Evolutionary conservation across 805 yeast species (phyloP).

Genomic region (Kregervanrija delftensis): DNA sequence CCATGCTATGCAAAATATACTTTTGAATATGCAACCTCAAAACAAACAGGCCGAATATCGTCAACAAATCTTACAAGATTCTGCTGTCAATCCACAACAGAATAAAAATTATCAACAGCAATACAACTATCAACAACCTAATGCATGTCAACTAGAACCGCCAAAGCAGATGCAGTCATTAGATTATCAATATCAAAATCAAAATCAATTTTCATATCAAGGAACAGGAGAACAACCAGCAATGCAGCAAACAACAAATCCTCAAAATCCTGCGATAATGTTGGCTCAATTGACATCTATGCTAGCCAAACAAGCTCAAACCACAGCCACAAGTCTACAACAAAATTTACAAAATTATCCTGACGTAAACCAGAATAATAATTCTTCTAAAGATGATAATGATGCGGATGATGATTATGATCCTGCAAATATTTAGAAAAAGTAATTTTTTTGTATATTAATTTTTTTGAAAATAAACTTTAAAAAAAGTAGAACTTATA

Average conservation of each 20-base stretch:
- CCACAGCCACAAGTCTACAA: background rate
- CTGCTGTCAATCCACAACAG: too few species aligned
- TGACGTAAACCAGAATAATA: background rate
- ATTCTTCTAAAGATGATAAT: background rate
- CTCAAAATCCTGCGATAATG: constrained; percentile 6
- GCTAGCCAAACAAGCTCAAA: constrained; percentile 2
- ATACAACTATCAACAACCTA: background rate
- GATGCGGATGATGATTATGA: constrained; percentile 18
- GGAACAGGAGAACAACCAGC: background rate
- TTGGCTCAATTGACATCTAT: constrained; percentile 12
- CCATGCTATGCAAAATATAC: too few species aligned
- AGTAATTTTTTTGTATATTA: too few species aligned
- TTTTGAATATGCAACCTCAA: too few species aligned
- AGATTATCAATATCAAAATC: too few species aligned
- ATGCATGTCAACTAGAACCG: too few species aligned
- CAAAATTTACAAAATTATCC: background rate
- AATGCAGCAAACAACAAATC: background rate
- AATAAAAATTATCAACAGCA: background rate
- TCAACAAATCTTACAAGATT: too few species aligned
- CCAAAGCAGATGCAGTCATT: too few species aligned
- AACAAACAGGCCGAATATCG: too few species aligned
- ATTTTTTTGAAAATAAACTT: too few species aligned
- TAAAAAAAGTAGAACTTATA: too few species aligned
- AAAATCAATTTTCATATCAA: too few species aligned
- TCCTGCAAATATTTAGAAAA: constrained; percentile 10